phyloP scores from a whole-genome alignment of 331 rosid genomes.

The Quercus lobata region DNA sequence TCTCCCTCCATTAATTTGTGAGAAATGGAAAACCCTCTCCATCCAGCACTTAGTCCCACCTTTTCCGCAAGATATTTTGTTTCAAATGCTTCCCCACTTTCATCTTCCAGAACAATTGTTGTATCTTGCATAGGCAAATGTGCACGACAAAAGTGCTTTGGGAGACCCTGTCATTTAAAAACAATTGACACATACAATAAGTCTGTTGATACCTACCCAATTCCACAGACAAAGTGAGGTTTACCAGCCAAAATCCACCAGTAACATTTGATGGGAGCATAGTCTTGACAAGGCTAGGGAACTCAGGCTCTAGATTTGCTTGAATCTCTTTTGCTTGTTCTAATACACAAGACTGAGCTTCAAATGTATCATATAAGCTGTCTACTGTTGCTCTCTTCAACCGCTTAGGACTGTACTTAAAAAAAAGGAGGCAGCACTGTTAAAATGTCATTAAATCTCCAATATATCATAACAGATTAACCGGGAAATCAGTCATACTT shows the following conservation, averaged over 20 bases:
- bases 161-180: constrained; percentile 51
- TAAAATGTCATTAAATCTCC: too few relatives aligned
- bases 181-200: neutral
- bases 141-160: constrained; percentile 33
- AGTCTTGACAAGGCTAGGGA: constrained; percentile 38
- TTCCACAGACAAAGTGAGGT: neutral
- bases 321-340: constrained; percentile 44
- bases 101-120: constrained; percentile 48
- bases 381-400: constrained; percentile 18
- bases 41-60: constrained; percentile 60
- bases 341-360: constrained; percentile 12
- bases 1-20: constrained; percentile 48
- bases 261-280: constrained; percentile 56
- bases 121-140: constrained; percentile 50
- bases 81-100: constrained; percentile 29
- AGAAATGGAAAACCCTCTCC: constrained; percentile 58
- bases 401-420: constrained; percentile 14
- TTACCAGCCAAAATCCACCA: constrained; percentile 67
- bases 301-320: constrained; percentile 26
- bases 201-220: neutral
- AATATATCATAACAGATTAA: neutral
- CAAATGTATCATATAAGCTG: neutral
- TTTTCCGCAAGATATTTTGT: constrained; percentile 40
- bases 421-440: neutral
- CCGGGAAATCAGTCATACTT: neutral